Conservation (phyloP, 371 early-diverging fungal genomes). For the Saksenaea oblongispora region DNA sequence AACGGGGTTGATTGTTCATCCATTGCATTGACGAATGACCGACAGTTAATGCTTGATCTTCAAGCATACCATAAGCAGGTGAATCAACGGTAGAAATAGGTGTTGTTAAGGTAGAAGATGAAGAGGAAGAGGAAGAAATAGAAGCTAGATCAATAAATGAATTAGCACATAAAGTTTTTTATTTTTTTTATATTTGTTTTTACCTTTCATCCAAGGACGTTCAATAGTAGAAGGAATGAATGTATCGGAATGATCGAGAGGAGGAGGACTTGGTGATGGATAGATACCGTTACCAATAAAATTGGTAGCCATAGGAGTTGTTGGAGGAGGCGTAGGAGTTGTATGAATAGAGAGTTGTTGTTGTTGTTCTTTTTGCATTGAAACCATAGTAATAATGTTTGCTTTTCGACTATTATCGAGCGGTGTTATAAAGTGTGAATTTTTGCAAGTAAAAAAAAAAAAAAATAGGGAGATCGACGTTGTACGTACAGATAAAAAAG, state of each 20-base stretch:
- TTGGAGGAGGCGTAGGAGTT: neutral
- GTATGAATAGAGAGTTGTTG: neutral
- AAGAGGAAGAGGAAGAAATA: neutral
- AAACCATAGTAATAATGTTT: neutral
- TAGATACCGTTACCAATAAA: neutral
- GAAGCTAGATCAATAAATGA: neutral
- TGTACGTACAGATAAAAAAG: neutral
- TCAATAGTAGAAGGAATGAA: neutral
- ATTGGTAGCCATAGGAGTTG: neutral
- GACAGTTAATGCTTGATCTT: neutral
- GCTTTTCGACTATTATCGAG: neutral
- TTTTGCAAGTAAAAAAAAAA: neutral
- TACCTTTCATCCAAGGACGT: slow-evolving; percentile 1
- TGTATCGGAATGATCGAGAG: neutral
- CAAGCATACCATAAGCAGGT: neutral
- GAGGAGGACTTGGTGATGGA: neutral
- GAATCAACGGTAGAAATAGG: neutral
- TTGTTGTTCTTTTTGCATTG: slow-evolving; percentile 1
- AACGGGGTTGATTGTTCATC: neutral
- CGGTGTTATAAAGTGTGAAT: neutral
- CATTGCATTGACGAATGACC: neutral
- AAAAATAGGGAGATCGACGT: neutral
- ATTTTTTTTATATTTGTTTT: neutral
- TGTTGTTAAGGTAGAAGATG: neutral
- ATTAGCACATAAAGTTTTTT: neutral